A percentile compares a stretch with the other conserved stretches of the same genome.
phyloP scores from a whole-genome alignment of 1,284 basidiomycete species.

The Lentinus polychrous region DNA sequence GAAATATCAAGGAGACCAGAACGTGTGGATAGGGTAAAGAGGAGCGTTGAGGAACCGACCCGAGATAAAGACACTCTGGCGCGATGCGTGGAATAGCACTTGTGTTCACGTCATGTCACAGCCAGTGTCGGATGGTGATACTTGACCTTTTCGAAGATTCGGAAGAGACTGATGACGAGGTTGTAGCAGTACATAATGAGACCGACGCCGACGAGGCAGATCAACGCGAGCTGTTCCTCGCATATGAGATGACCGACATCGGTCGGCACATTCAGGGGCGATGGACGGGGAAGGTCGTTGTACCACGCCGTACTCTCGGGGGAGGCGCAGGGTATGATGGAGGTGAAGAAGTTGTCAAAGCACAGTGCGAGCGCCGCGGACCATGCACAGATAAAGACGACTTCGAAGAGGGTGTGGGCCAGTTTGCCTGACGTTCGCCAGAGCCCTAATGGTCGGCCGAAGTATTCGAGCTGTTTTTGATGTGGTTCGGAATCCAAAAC shows the following conservation, averaged over 20 bases:
- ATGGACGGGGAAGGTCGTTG: constrained; percentile 45
- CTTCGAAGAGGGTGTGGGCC: constrained; percentile 73
- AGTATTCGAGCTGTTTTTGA: constrained; percentile 74
- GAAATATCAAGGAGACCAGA: no score
- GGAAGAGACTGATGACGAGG: constrained; percentile 77
- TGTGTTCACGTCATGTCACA: background rate
- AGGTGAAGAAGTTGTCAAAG: constrained; percentile 91
- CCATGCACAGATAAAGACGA: constrained; percentile 89
- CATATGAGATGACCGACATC: constrained; percentile 54
- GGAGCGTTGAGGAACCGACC: no score
- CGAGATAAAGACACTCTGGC: no score
- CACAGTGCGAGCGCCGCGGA: constrained; percentile 82
- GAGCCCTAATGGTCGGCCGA: constrained; percentile 82
- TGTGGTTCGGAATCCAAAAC: constrained; percentile 2
- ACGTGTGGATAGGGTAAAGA: no score
- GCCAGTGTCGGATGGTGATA: constrained; percentile 28
- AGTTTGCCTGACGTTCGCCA: constrained; percentile 84
- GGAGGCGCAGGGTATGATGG: constrained; percentile 70
- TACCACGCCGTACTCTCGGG: constrained; percentile 61
- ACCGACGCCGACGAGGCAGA: constrained; percentile 69
- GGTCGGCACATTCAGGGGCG: constrained; percentile 31
- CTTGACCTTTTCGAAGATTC: constrained; percentile 86
- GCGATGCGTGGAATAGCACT: background rate
- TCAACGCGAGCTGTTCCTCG: constrained; percentile 64
- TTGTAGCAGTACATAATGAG: constrained; percentile 75